Conservation (phyloP, 106 monocot species). For the Dioscorea alata region DNA sequence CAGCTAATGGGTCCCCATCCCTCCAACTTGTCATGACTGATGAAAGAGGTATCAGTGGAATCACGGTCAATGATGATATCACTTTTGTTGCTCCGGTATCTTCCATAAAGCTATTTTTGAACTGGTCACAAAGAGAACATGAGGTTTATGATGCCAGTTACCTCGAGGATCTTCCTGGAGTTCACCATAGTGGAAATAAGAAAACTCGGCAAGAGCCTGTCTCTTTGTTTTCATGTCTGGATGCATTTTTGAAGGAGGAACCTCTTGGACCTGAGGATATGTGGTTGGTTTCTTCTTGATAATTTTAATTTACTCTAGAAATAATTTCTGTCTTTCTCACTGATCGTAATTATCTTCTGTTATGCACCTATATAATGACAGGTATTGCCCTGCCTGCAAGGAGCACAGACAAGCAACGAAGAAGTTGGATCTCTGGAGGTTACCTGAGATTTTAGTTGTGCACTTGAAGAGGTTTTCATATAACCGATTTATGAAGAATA, state of each 20-base stretch:
- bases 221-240: slow-evolving; percentile 80
- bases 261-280: slow-evolving; percentile 96
- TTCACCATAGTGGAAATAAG: slow-evolving; percentile 55
- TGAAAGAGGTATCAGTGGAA: slow-evolving; percentile 30
- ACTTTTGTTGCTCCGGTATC: slow-evolving; percentile 4
- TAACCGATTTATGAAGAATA: slow-evolving; percentile 81
- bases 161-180: slow-evolving; percentile 76
- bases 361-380: slow-evolving; percentile 6
- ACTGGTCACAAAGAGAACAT: slow-evolving; percentile 57
- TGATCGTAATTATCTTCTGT: no score
- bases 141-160: slow-evolving; percentile 53
- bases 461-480: slow-evolving; percentile 95
- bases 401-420: slow-evolving; percentile 92
- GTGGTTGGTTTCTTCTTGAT: slow-evolving; percentile 52
- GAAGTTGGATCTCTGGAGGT: slow-evolving; percentile 93
- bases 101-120: slow-evolving; percentile 42
- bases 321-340: no score
- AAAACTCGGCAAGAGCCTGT: slow-evolving; percentile 71
- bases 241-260: slow-evolving; percentile 88
- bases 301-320: no score
- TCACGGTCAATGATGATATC: slow-evolving; percentile 14
- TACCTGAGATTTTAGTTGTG: slow-evolving; percentile 85
- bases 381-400: slow-evolving; percentile 95
- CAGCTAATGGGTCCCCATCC: slow-evolving; percentile 6
- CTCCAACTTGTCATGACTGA: slow-evolving; percentile 49